Conservation (phyloP, 176 grass and related monocot species). For the Typha latifolia region DNA sequence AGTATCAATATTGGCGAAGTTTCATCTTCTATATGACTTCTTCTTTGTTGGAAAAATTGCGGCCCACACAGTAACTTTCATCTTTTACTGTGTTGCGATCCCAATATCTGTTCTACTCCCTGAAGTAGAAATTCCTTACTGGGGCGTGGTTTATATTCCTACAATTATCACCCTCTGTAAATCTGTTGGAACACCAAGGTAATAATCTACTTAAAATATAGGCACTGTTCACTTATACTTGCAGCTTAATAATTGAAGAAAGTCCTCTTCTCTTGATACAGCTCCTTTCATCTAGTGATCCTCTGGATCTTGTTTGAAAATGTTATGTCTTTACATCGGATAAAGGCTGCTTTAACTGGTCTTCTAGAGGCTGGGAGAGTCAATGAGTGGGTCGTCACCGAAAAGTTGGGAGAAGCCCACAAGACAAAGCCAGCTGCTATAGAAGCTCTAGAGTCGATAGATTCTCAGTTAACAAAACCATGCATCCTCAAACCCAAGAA, state of each 20-base stretch:
- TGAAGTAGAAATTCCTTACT: slow-evolving; percentile 62
- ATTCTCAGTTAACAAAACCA: slow-evolving; percentile 34
- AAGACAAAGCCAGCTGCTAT: slow-evolving; percentile 51
- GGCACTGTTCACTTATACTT: neutral
- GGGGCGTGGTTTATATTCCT: slow-evolving; percentile 77
- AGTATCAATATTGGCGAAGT: slow-evolving; percentile 53
- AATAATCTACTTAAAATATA: slow-evolving; percentile 14
- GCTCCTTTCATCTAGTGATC: slow-evolving; percentile 83
- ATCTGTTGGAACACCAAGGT: slow-evolving; percentile 76
- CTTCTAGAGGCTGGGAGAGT: slow-evolving; percentile 69
- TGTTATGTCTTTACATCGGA: slow-evolving; percentile 78
- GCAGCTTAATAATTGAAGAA: no score
- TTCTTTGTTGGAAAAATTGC: slow-evolving; percentile 83
- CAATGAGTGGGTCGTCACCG: slow-evolving; percentile 94
- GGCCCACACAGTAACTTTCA: slow-evolving; percentile 81
- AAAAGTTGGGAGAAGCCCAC: slow-evolving; percentile 62
- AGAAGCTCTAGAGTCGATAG: slow-evolving; percentile 27
- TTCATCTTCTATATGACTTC: slow-evolving; percentile 78
- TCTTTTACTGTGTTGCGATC: slow-evolving; percentile 70
- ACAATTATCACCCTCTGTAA: slow-evolving; percentile 81
- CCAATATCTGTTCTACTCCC: slow-evolving; percentile 66
- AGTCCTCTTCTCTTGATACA: slow-evolving; percentile 11
- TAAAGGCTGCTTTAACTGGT: slow-evolving; percentile 56
- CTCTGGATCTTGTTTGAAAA: slow-evolving; percentile 93
- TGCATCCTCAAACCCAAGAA: slow-evolving; percentile 36